Evolutionary conservation across 768 basidiomycete genomes (phyloP), one percentile per base, ranked within the genome.

Genomic region (Suillus fuscotomentosus): DNA sequence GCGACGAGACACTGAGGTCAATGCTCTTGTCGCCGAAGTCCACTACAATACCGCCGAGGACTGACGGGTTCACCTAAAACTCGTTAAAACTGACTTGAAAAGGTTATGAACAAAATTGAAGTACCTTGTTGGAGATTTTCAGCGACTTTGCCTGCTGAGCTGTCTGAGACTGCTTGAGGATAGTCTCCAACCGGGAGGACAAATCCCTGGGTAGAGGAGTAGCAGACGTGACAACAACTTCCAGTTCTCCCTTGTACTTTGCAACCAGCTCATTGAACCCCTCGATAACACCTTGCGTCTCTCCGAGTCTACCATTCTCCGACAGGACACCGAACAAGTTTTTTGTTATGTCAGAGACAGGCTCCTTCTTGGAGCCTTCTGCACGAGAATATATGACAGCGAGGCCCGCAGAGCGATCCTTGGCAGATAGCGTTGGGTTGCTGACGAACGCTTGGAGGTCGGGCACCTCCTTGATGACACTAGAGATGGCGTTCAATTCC

Each of bases 1-100:
- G 92, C 41, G 94, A 94, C 57, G 88, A 89, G 63, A 97, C 95
- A 70, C 94, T 96, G 65, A 99, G 85, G 80, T 99, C 97, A 71
- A 99, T 91, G 61, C 94, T 95, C 84, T 97, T 97, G 83, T 98
- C 97, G 67, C 95, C 97, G 73, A 99, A 95, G 80, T 99, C 97
- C 57, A 99, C 90, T 66, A 98, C 84, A 65, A 99, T 77, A 60
- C 97, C 97, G 64, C 97, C 97, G 67, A 99, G 79, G 63, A 98
- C 82, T n/a, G 87, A 80, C 51, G 95, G 88, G 82, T 98, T 95
- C 73, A 98, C 91, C 95, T 97, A 65, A 38, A 66, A 51, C 61
- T 64, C 39, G 60, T 60, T 69, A 61, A 67, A 48, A 2, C n/a
- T 61, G 48, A 41, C 41, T 17, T 50, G 14, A 20, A 36, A 17